phyloP scores from a whole-genome alignment of 1,284 basidiomycete species.

The Grifola frondosa region DNA sequence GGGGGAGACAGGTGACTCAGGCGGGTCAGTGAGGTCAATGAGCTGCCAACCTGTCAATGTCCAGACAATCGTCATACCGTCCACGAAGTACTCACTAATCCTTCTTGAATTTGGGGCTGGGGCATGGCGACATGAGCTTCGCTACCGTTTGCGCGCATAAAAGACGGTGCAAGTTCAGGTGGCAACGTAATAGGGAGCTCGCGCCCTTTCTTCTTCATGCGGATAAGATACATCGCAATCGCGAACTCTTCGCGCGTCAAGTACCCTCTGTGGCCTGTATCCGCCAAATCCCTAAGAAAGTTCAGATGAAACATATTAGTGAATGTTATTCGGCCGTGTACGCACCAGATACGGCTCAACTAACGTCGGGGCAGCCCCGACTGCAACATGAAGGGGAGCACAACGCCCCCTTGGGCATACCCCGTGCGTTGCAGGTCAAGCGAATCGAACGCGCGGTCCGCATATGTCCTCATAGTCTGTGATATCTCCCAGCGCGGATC shows the following conservation, averaged over 20 bases:
- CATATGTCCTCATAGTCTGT: conserved; percentile 17
- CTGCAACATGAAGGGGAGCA: conserved; percentile 21
- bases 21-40: conserved; percentile 2
- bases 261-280: conserved; percentile 24
- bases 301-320: background rate
- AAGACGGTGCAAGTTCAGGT: conserved; percentile 5
- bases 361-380: conserved; percentile 21
- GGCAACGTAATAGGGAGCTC: conserved; percentile 20
- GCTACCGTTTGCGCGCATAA: background rate
- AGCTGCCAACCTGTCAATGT: background rate
- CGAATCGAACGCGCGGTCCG: conserved; percentile 26
- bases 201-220: conserved; percentile 19
- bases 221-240: conserved; percentile 23
- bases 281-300: conserved; percentile 20
- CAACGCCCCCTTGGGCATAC: conserved; percentile 19
- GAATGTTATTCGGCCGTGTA: background rate
- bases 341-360: conserved; percentile 25
- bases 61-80: background rate
- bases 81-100: background rate
- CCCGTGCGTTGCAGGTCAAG: conserved; percentile 25
- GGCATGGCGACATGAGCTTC: conserved; percentile 13
- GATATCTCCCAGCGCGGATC: conserved; percentile 19
- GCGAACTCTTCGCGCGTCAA: conserved; percentile 26
- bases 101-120: background rate
- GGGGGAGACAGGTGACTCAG: background rate